These are phyloP conservation scores for Solanum clarkiae DNA, from an alignment of 257 asterid genomes.

Conservation along the genomic window DNA sequence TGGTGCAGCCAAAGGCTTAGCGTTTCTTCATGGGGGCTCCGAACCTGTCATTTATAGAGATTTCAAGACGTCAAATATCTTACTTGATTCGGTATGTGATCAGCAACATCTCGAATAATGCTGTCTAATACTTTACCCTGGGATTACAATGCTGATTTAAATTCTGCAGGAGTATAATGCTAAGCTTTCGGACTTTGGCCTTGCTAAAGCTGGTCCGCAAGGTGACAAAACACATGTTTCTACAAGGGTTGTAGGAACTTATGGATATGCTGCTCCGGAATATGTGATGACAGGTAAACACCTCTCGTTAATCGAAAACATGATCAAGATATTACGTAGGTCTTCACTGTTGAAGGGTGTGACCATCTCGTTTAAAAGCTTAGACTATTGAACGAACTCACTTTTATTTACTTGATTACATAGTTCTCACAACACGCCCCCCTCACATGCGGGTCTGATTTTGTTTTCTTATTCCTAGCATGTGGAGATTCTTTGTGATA, in stretches of 20 bases:
- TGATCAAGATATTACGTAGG: background rate
- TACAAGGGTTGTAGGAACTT: constrained; percentile 82
- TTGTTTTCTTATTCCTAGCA: background rate
- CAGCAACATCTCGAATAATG: background rate
- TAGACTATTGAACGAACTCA: too few relatives aligned
- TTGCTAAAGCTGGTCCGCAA: constrained; percentile 96
- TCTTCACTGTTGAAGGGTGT: background rate
- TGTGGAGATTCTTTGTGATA: background rate
- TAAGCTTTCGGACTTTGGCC: constrained; percentile 90
- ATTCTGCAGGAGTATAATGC: constrained; percentile 68
- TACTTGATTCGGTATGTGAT: constrained; percentile 67
- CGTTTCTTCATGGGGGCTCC: constrained; percentile 77
- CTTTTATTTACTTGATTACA: too few relatives aligned
- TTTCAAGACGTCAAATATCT: constrained; percentile 90
- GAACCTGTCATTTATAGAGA: constrained; percentile 90
- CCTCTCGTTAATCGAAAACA: background rate
- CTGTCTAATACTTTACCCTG: background rate
- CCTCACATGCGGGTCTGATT: background rate
- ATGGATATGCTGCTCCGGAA: constrained; percentile 96
- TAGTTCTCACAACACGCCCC: too few relatives aligned
- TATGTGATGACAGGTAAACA: constrained; percentile 92
- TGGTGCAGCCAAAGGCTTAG: constrained; percentile 94
- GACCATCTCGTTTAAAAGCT: background rate
- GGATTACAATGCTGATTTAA: background rate
- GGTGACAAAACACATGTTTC: constrained; percentile 96